These are phyloP conservation scores for Gryganskiella cystojenkinii DNA, from an alignment of 192 early-diverging fungal species.

Conservation along the genomic window DNA sequence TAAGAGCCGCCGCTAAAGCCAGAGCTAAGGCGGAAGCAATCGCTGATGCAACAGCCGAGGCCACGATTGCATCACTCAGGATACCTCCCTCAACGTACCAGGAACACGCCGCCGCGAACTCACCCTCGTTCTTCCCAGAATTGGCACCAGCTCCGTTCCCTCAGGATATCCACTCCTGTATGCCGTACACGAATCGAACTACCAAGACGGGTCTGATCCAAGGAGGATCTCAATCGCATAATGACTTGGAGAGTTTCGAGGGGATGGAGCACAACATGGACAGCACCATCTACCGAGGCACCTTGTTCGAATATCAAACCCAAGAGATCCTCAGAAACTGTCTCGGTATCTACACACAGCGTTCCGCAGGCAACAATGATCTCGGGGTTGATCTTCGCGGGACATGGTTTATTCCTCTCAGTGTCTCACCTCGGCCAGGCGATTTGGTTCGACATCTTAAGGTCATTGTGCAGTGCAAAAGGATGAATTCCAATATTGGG, in stretches of 20 bases:
- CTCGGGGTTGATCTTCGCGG: slow-evolving; percentile 42
- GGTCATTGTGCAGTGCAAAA: slow-evolving; percentile 53
- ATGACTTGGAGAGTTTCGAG: slow-evolving; percentile 30
- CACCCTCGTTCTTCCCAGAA: background rate
- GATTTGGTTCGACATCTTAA: slow-evolving; percentile 42
- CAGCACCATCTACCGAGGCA: slow-evolving; percentile 40
- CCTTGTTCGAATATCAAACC: slow-evolving; percentile 42
- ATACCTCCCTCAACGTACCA: slow-evolving; percentile 12
- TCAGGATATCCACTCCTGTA: slow-evolving; percentile 29
- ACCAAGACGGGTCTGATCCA: too few relatives aligned
- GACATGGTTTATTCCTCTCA: slow-evolving; percentile 48
- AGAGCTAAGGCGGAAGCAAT: background rate
- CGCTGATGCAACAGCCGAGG: background rate
- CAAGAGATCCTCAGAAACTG: slow-evolving; percentile 31
- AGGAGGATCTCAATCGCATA: slow-evolving; percentile 10
- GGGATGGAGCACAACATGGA: slow-evolving; percentile 12
- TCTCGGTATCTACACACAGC: slow-evolving; percentile 51
- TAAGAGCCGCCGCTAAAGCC: background rate
- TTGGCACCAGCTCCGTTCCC: slow-evolving; percentile 41
- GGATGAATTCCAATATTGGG: slow-evolving; percentile 22
- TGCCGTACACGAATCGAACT: slow-evolving; percentile 34
- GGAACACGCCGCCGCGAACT: background rate
- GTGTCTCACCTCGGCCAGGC: slow-evolving; percentile 18
- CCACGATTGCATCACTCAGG: too few relatives aligned
- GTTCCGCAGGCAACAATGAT: slow-evolving; percentile 34